These are phyloP conservation scores for Suhomyces panamericanus DNA, from an alignment of 1,139 yeast genomes.

Conservation along the genomic window DNA sequence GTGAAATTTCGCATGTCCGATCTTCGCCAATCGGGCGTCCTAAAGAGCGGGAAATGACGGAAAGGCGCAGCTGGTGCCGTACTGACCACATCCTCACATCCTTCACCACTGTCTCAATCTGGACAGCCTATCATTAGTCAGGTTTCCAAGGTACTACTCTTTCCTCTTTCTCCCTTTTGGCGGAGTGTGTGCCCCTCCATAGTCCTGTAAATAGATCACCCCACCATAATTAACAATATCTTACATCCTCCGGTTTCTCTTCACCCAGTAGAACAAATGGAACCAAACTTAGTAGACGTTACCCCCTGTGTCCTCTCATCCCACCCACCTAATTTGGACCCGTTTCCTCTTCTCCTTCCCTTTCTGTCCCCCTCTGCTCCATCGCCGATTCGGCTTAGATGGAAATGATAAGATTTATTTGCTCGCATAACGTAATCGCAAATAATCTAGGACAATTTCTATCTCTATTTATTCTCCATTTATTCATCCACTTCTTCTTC, in stretches of 20 bases:
- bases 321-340: background rate
- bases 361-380: background rate
- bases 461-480: no score
- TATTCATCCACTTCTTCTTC: background rate
- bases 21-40: background rate
- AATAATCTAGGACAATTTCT: background rate
- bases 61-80: background rate
- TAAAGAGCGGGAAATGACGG: no score
- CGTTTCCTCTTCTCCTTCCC: background rate
- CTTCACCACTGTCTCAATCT: no score
- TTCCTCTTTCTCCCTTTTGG: no score
- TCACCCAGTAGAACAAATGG: background rate
- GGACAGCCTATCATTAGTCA: no score
- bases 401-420: slow-evolving; percentile 13
- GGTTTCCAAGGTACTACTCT: no score
- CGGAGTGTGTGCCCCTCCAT: no score
- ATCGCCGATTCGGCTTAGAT: slow-evolving; percentile 14
- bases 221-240: background rate
- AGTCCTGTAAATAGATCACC: no score
- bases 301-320: background rate
- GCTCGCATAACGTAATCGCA: slow-evolving; percentile 6
- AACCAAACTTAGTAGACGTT: background rate
- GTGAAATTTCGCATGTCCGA: background rate
- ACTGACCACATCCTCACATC: background rate
- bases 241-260: background rate